Conservation (phyloP, 257 asterid species). For the Linaria vulgaris region DNA sequence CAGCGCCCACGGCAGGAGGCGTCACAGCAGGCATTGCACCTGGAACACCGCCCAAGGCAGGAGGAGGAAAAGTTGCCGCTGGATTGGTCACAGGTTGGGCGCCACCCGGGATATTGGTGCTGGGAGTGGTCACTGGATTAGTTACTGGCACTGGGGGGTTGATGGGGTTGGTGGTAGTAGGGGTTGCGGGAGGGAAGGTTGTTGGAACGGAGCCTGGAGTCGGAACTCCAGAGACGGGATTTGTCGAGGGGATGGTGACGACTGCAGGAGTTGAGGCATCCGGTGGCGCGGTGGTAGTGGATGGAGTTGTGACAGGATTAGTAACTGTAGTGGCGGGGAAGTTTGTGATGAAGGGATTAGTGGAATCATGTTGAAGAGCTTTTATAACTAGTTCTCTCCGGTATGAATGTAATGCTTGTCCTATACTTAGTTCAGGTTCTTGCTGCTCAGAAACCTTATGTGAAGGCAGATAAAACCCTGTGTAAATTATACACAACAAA, state of each 20-base stretch:
- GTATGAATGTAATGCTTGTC: slow-evolving; percentile 21
- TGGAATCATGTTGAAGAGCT: slow-evolving; percentile 38
- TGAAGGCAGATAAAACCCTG: slow-evolving; percentile 32
- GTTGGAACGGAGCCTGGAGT: slow-evolving; percentile 33
- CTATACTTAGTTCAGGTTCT: slow-evolving; percentile 23
- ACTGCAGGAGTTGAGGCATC: slow-evolving; percentile 37
- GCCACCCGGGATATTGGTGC: slow-evolving; percentile 22
- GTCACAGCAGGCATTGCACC: slow-evolving; percentile 37
- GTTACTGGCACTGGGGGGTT: slow-evolving; percentile 36
- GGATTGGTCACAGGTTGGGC: slow-evolving; percentile 40
- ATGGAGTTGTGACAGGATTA: slow-evolving; percentile 72
- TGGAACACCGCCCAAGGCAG: slow-evolving; percentile 40
- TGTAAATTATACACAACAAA: slow-evolving; percentile 10
- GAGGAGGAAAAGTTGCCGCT: slow-evolving; percentile 29
- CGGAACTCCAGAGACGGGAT: slow-evolving; percentile 42
- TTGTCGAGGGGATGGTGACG: slow-evolving; percentile 48
- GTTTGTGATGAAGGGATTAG: slow-evolving; percentile 34
- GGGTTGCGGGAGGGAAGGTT: slow-evolving; percentile 36
- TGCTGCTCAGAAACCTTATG: slow-evolving; percentile 18
- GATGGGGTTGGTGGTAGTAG: slow-evolving; percentile 30
- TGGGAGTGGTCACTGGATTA: slow-evolving; percentile 49
- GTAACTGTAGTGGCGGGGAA: slow-evolving; percentile 56
- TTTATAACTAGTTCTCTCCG: slow-evolving; percentile 32
- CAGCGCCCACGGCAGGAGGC: slow-evolving; percentile 39
- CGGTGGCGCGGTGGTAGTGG: slow-evolving; percentile 28